phyloP scores from a whole-genome alignment of 306 rosid genomes.

The Glycyrrhiza uralensis region DNA sequence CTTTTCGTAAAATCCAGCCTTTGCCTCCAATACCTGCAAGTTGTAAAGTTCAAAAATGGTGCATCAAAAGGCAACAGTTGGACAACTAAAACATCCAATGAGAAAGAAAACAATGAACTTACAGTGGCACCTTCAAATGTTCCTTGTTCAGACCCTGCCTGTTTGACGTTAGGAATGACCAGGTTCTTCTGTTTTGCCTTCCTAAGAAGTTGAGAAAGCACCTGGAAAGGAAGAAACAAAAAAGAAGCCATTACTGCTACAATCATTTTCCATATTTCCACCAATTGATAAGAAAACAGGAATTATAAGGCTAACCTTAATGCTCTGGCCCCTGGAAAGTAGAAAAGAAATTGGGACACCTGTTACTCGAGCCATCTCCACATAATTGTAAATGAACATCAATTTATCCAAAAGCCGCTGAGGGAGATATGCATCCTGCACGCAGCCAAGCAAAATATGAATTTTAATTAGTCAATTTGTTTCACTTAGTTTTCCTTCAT shows the following conservation, averaged over 20 bases:
- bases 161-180: conserved; percentile 80
- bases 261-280: not conserved
- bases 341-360: conserved; percentile 97
- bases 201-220: conserved; percentile 99
- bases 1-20: conserved; percentile 88
- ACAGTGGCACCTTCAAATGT: conserved; percentile 97
- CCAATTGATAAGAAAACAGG: not conserved
- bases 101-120: conserved; percentile 42
- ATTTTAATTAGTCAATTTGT: not conserved
- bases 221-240: conserved; percentile 47
- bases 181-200: conserved; percentile 88
- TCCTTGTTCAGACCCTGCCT: conserved; percentile 98
- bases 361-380: conserved; percentile 99
- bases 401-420: conserved; percentile 93
- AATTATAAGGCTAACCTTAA: conserved; percentile 48
- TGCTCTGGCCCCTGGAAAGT: conserved; percentile 97
- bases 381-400: conserved; percentile 93
- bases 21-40: conserved; percentile 90
- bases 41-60: conserved; percentile 6
- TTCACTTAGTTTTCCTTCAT: not conserved
- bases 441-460: conserved; percentile 11
- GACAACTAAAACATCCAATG: conserved; percentile 7
- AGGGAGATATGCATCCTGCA: conserved; percentile 98
- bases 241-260: conserved; percentile 5
- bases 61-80: conserved; percentile 15